These are phyloP conservation scores for Debaryomyces singareniensis DNA, from an alignment of 1,139 yeast genomes.

Conservation along the genomic window DNA sequence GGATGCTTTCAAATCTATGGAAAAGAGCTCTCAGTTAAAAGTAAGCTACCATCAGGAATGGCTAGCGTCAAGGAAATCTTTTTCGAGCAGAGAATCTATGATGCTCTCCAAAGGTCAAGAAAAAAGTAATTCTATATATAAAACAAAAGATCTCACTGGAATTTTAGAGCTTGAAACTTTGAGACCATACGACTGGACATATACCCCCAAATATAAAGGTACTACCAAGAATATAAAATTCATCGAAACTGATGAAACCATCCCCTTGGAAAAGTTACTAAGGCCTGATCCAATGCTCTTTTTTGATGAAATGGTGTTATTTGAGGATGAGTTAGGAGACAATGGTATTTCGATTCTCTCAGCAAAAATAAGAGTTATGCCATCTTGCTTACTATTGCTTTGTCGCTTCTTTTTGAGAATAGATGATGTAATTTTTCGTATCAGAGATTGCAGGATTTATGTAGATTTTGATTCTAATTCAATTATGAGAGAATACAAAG, in stretches of 20 bases:
- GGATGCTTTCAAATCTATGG: conserved; percentile 72
- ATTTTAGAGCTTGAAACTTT: conserved; percentile 38
- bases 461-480: conserved; percentile 65
- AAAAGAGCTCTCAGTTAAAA: conserved; percentile 31
- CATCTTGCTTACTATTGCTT: conserved; percentile 63
- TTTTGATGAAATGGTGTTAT: conserved; percentile 81
- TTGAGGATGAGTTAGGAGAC: conserved; percentile 94
- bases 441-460: conserved; percentile 78
- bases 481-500: conserved; percentile 72
- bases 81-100: conserved; percentile 13
- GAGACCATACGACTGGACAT: conserved; percentile 96
- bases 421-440: conserved; percentile 79
- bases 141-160: conserved; percentile 24
- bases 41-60: conserved; percentile 90
- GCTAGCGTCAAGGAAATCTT: conserved; percentile 57
- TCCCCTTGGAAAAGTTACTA: conserved; percentile 67
- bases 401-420: conserved; percentile 80
- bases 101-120: conserved; percentile 18
- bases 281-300: conserved; percentile 81
- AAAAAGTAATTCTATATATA: conserved; percentile 20
- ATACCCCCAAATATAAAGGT: conserved; percentile 75
- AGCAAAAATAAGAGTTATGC: conserved; percentile 86
- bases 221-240: conserved; percentile 24
- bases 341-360: conserved; percentile 81
- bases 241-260: conserved; percentile 17